Evolutionary conservation across 306 rosid species (phyloP).

Genomic region (Psophocarpus tetragonolobus): DNA sequence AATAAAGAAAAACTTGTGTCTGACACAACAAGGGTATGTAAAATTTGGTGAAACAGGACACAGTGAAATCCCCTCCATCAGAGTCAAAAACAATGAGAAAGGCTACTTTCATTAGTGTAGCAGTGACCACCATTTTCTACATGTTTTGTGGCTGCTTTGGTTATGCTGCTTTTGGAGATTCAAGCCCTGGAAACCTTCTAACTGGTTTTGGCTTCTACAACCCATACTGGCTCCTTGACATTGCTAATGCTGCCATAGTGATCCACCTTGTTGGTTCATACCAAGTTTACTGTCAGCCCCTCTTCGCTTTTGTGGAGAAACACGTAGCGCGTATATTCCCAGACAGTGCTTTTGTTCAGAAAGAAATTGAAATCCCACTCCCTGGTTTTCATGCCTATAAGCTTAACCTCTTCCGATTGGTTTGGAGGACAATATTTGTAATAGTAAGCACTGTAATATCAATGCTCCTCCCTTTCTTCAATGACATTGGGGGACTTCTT

Average conservation of each 20-base stretch:
- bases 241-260: constrained; percentile 78
- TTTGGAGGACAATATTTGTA: constrained; percentile 73
- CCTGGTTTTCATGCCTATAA: constrained; percentile 35
- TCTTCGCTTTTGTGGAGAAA: constrained; percentile 68
- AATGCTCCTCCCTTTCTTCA: constrained; percentile 78
- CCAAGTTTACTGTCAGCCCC: constrained; percentile 80
- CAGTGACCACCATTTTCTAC: constrained; percentile 68
- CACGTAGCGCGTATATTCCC: constrained; percentile 40
- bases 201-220: constrained; percentile 77
- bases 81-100: constrained; percentile 74
- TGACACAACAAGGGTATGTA: neutral
- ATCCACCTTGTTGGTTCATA: constrained; percentile 84
- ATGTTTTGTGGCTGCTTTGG: constrained; percentile 86
- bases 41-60: constrained; percentile 51
- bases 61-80: constrained; percentile 70
- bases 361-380: constrained; percentile 42
- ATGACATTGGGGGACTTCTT: constrained; percentile 67
- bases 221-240: constrained; percentile 80
- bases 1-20: neutral
- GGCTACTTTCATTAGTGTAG: constrained; percentile 56
- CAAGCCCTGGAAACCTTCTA: constrained; percentile 74
- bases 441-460: constrained; percentile 53
- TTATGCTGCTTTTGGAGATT: constrained; percentile 74
- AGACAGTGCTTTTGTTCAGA: constrained; percentile 48
- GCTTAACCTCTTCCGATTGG: constrained; percentile 61